Conservation (phyloP, 805 yeast species). For the Zygotorulaspora danielsina region DNA sequence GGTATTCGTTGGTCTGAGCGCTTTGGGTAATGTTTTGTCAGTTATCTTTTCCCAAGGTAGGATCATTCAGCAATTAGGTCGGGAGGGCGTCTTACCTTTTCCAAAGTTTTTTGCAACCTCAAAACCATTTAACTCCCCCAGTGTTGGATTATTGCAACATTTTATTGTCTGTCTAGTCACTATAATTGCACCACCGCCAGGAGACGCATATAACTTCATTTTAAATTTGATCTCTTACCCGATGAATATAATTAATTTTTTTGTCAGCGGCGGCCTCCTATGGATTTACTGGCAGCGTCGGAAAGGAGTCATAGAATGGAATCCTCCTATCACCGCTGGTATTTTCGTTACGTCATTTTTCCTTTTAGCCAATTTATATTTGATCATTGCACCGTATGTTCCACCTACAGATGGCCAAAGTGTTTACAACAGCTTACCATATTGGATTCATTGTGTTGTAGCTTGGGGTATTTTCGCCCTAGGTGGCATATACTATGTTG, state of each 20-base stretch:
- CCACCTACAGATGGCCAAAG: constrained; percentile 65
- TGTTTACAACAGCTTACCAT: constrained; percentile 68
- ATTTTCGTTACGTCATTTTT: constrained; percentile 62
- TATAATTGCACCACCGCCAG: constrained; percentile 77
- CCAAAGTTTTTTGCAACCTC: constrained; percentile 65
- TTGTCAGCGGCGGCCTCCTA: constrained; percentile 56
- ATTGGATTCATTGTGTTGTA: constrained; percentile 77
- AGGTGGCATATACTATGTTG: constrained; percentile 62
- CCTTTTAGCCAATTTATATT: constrained; percentile 57
- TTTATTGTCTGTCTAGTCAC: constrained; percentile 71
- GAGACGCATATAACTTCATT: constrained; percentile 81
- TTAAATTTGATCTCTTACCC: constrained; percentile 79
- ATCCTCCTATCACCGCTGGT: constrained; percentile 66
- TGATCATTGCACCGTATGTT: constrained; percentile 72
- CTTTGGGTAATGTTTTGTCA: constrained; percentile 75
- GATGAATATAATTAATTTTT: constrained; percentile 66
- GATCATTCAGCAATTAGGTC: constrained; percentile 72
- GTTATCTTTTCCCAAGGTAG: constrained; percentile 82
- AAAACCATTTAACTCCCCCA: constrained; percentile 69
- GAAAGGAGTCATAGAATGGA: constrained; percentile 55
- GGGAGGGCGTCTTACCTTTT: constrained; percentile 78
- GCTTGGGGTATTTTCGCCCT: constrained; percentile 69
- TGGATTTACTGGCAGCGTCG: constrained; percentile 49
- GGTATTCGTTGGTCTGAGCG: constrained; percentile 75
- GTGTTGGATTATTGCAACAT: constrained; percentile 69